These are phyloP conservation scores for Ramularia collo-cygni DNA, from an alignment of 2,329 filamentous ascomycete species.

Conservation along the genomic window DNA sequence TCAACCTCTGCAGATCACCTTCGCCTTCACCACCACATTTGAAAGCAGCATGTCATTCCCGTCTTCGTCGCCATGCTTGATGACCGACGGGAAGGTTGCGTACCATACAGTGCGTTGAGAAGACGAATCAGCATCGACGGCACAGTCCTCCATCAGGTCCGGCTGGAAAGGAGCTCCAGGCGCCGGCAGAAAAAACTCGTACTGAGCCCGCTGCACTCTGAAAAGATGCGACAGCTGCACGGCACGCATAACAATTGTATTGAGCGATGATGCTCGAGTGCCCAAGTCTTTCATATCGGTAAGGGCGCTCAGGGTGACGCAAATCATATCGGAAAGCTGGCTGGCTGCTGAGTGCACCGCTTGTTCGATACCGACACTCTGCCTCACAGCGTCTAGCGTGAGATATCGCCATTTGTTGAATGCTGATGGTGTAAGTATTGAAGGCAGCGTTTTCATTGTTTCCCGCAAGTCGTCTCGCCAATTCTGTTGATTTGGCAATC, in stretches of 20 bases:
- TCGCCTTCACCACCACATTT: constrained; percentile 61
- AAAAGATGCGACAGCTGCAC: constrained; percentile 27
- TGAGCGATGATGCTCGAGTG: constrained; percentile 18
- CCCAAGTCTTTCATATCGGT: constrained; percentile 21
- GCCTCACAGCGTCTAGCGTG: constrained; percentile 55
- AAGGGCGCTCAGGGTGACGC: constrained; percentile 19
- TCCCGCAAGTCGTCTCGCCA: constrained; percentile 21
- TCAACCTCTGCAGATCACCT: constrained; percentile 47
- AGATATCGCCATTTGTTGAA: constrained; percentile 61
- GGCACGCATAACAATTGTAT: constrained; percentile 23
- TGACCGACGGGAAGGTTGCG: constrained; percentile 57
- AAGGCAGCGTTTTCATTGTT: constrained; percentile 17
- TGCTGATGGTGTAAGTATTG: constrained; percentile 34
- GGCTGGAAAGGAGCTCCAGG: constrained; percentile 43
- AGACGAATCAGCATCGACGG: constrained; percentile 53
- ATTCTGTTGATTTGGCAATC: constrained; percentile 46
- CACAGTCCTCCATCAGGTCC: constrained; percentile 59
- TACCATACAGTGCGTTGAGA: constrained; percentile 51
- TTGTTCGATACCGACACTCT: constrained; percentile 34
- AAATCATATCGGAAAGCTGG: constrained; percentile 23
- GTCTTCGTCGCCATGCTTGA: constrained; percentile 59
- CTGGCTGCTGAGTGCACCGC: constrained; percentile 17
- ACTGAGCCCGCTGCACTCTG: constrained; percentile 26
- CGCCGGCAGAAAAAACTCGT: constrained; percentile 25
- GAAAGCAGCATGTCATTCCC: constrained; percentile 54